A percentile compares a stretch with the other conserved stretches of the same genome.
Conservation (phyloP, 2,329 filamentous ascomycete species). For the Leptodontidium sp. region DNA sequence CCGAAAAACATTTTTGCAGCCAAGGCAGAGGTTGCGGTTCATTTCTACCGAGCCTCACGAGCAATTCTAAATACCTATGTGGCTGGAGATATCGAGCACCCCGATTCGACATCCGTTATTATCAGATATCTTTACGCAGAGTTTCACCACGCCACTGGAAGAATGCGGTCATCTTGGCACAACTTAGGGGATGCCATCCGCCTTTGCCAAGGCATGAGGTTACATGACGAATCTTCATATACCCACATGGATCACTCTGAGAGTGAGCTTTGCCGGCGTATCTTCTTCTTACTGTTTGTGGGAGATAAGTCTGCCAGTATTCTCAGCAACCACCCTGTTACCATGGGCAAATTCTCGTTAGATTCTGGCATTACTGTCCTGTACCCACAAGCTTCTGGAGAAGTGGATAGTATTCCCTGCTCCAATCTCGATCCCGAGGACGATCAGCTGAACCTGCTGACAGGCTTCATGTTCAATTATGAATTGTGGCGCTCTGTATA, state of each 20-base stretch:
- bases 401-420: neutral
- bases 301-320: slow-evolving; percentile 2
- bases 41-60: neutral
- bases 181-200: neutral
- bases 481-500: neutral
- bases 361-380: neutral
- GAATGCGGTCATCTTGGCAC: neutral
- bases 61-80: neutral
- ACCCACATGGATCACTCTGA: neutral
- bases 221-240: neutral
- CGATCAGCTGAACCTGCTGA: neutral
- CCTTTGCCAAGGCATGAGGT: neutral
- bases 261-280: slow-evolving; percentile 1
- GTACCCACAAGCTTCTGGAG: neutral
- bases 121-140: neutral
- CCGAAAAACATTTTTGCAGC: neutral
- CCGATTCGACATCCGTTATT: neutral
- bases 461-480: neutral
- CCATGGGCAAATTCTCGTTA: neutral
- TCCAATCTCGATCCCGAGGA: neutral
- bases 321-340: neutral
- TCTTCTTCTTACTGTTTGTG: neutral
- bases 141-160: neutral
- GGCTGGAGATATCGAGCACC: neutral
- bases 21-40: neutral